Base-by-base conservation (phyloP, 139 green algal species). In the Tetradesmus obliquus region DNA sequence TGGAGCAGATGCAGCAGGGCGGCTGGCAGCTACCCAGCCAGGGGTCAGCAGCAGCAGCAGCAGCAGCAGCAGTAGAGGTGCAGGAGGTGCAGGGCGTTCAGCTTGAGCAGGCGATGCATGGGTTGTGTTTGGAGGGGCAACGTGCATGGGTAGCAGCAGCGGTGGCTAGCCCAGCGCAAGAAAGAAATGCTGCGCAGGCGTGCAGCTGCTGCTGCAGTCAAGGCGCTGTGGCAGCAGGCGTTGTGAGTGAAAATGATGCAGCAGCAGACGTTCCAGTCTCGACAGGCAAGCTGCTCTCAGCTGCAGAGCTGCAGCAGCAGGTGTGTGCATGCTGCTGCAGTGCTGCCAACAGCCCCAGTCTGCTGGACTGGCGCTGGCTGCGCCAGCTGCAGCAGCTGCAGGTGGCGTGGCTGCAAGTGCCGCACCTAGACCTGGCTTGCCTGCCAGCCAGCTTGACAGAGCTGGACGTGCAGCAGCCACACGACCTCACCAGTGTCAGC, bases 391-490 rank as follows among this genome's bases (percentile, higher is more conserved):
- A 60, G n/a, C 86, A 90, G 69, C 55, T 90, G 86, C 22, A 90
- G 86, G 53, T 72, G 5, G 86, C 86, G 12, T 90, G 86, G 86
- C 71, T 90, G 86, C 86, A 90, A 57, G 86, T 90, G 51, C 86
- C 86, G 7, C 86, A 90, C 54, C 69, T 90, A 10, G 86, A 90
- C 20, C 71, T 90, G 86, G 8, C 86, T 6, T 83, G 71, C 53
- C 53, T 90, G 7, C 86, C 86, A 4, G 3, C 15, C 53, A 90
- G 86, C 20, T 71, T 90, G 69, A n/a, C 57, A 3, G 86, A 90
- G 53, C 12, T 90, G 1, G 86, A 90, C 55, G 86, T 60, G 57
- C 86, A 90, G 55, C 86, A 90, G 51, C 71, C 86, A 71, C 86
- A 84, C 24, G 86, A 90, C 71, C 86, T 90, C 66, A 90, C 86